Conservation (phyloP, 1,139 yeast species). For the Blastobotrys apis region DNA sequence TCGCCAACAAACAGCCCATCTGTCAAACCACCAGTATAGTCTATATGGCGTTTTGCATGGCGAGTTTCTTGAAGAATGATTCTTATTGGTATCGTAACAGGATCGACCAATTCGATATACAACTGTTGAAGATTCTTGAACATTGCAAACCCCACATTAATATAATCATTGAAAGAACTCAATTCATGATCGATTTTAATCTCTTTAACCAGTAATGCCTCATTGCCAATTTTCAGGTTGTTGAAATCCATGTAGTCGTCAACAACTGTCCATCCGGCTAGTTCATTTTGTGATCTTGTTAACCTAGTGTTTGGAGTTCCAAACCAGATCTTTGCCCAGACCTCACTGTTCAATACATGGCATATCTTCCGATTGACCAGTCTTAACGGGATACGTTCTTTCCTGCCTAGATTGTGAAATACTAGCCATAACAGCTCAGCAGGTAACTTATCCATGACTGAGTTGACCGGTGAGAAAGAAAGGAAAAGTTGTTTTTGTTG, state of each 20-base stretch:
- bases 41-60: neutral
- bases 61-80: neutral
- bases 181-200: neutral
- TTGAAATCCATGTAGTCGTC: no score
- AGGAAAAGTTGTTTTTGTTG: no score
- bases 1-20: neutral
- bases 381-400: slow-evolving; percentile 1
- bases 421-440: slow-evolving; percentile 1
- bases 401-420: neutral
- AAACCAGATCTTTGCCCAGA: slow-evolving; percentile 4
- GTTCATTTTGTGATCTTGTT: neutral
- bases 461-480: no score
- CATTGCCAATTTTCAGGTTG: neutral
- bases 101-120: neutral
- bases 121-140: neutral
- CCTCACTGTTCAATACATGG: neutral
- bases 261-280: neutral
- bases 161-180: no score
- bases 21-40: neutral
- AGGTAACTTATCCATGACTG: slow-evolving; percentile 3
- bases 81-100: neutral
- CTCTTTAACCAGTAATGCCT: neutral
- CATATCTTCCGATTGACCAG: slow-evolving; percentile 2
- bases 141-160: neutral
- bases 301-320: no score